Evolutionary conservation across 768 basidiomycete genomes (phyloP).

Genomic region (Galerina sulciceps): DNA sequence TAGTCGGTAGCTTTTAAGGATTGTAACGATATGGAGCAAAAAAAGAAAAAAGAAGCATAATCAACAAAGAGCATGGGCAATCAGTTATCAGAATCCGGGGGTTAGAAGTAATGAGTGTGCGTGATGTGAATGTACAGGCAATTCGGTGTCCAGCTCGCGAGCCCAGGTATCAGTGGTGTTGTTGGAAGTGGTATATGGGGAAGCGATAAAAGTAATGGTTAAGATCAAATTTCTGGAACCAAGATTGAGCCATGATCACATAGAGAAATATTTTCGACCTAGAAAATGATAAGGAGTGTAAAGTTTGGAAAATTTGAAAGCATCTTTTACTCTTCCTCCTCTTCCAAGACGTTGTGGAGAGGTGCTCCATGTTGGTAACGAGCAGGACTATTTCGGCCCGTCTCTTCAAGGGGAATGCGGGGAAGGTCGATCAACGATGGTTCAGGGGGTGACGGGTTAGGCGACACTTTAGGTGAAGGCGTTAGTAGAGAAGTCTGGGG

Average conservation of each 20-base stretch:
- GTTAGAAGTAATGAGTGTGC: constrained; percentile 3
- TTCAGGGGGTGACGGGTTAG: constrained; percentile 32
- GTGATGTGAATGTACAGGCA: constrained; percentile 4
- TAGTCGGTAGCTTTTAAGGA: not conserved
- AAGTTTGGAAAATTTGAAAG: not conserved
- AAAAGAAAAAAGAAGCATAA: constrained; percentile 9
- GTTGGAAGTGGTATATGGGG: constrained; percentile 15
- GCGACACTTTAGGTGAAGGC: constrained; percentile 28
- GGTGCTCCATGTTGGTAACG: constrained; percentile 87
- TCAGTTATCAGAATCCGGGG: constrained; percentile 10
- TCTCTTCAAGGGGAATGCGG: constrained; percentile 42
- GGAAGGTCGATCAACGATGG: constrained; percentile 34
- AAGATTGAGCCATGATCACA: no score
- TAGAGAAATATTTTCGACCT: not conserved
- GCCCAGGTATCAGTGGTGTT: constrained; percentile 16
- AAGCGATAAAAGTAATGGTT: not conserved
- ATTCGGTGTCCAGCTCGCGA: constrained; percentile 10
- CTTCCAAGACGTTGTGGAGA: constrained; percentile 84
- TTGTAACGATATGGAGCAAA: constrained; percentile 7
- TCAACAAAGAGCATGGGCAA: constrained; percentile 19
- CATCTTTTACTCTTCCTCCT: constrained; percentile 63
- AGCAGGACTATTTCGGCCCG: constrained; percentile 64
- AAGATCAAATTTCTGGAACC: not conserved
- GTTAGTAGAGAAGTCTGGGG: constrained; percentile 27
- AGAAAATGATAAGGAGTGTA: not conserved